These are phyloP conservation scores for Begonia loranthoides DNA, from an alignment of 306 rosid genomes.

Conservation along the genomic window DNA sequence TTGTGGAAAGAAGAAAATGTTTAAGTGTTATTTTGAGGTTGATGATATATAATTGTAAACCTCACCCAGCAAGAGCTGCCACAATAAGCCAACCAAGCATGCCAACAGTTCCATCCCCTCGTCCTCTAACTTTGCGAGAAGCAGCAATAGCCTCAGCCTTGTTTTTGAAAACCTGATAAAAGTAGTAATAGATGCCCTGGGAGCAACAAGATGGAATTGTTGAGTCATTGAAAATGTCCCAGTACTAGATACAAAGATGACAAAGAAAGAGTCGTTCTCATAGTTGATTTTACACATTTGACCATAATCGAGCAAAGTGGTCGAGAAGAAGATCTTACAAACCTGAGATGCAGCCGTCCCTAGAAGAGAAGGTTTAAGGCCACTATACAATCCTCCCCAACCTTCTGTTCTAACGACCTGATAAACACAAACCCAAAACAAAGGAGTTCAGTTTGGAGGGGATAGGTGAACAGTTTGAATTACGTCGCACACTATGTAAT, in stretches of 20 bases:
- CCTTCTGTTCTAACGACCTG: slow-evolving; percentile 60
- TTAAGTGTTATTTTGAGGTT: no score
- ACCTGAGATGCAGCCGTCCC: slow-evolving; percentile 95
- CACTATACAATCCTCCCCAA: slow-evolving; percentile 83
- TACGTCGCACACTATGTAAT: no score
- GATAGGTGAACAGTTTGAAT: no score
- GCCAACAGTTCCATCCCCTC: slow-evolving; percentile 75
- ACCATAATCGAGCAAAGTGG: neutral
- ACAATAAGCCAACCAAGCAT: slow-evolving; percentile 77
- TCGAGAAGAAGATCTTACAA: neutral
- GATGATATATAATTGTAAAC: no score
- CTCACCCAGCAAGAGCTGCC: slow-evolving; percentile 78
- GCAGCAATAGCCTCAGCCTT: slow-evolving; percentile 67
- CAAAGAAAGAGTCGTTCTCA: no score
- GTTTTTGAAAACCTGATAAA: slow-evolving; percentile 77
- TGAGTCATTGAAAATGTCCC: no score
- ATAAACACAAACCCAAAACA: neutral
- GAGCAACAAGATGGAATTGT: slow-evolving; percentile 4
- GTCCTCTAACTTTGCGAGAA: slow-evolving; percentile 45
- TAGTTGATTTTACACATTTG: no score
- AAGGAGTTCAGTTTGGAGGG: neutral
- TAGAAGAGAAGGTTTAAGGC: slow-evolving; percentile 73
- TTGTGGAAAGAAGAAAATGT: no score
- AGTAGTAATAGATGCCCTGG: slow-evolving; percentile 77
- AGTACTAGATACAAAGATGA: no score